Conservation (phyloP, 179 eudicot species). For the Spergularia azorica region DNA sequence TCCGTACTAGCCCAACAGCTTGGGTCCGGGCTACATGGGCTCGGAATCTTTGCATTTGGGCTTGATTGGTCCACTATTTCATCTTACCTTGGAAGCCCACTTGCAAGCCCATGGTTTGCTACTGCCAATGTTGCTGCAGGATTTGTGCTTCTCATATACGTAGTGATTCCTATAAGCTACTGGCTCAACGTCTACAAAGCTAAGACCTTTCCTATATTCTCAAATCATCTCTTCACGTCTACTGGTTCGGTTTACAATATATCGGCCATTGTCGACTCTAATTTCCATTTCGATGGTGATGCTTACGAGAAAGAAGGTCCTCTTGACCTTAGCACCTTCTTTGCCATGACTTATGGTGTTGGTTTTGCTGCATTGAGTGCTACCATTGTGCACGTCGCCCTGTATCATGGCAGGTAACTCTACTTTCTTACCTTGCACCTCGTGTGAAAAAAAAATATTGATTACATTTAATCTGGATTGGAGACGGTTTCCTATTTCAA, state of each 20-base stretch:
- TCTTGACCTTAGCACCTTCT: conserved; percentile 82
- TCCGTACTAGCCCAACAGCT: conserved; percentile 85
- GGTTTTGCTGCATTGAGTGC: conserved; percentile 92
- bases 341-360: conserved; percentile 92
- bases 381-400: conserved; percentile 70
- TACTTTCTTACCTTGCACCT: no score
- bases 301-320: conserved; percentile 77
- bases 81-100: conserved; percentile 91
- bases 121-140: conserved; percentile 94
- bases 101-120: conserved; percentile 98
- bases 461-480: no score
- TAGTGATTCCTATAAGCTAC: conserved; percentile 64
- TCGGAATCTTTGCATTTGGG: conserved; percentile 74
- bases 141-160: conserved; percentile 69
- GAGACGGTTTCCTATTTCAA: no score
- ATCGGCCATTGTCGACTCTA: conserved; percentile 62
- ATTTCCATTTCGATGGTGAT: conserved; percentile 61
- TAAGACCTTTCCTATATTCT: conserved; percentile 82
- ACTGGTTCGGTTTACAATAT: conserved; percentile 70
- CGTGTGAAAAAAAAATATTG: no score
- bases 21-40: conserved; percentile 85
- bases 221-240: conserved; percentile 55
- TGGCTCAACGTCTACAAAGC: conserved; percentile 83
- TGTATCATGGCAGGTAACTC: conserved; percentile 97
- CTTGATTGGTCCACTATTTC: conserved; percentile 91